Evolutionary conservation across 2,329 filamentous ascomycete species (phyloP).

Genomic region (Colletotrichum melonis): DNA sequence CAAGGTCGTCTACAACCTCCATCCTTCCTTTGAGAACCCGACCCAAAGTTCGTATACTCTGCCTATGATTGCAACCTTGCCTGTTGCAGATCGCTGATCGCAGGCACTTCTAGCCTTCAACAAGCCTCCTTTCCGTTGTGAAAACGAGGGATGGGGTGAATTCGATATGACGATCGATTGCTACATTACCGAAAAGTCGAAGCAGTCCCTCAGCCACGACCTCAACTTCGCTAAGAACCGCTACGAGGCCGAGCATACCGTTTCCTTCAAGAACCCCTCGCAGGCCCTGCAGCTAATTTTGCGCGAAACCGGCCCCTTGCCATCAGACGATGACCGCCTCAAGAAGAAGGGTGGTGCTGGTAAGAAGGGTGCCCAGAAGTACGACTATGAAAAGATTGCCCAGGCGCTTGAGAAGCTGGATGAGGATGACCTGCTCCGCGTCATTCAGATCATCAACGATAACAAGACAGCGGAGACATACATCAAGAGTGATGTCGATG

Average conservation of each 20-base stretch:
- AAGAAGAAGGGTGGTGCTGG: slow-evolving; percentile 73
- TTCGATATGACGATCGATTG: slow-evolving; percentile 94
- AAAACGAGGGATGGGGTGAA: slow-evolving; percentile 98
- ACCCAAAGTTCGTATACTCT: slow-evolving; percentile 78
- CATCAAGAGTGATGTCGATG: slow-evolving; percentile 96
- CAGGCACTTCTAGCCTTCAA: slow-evolving; percentile 71
- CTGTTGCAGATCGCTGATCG: slow-evolving; percentile 32
- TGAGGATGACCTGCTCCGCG: slow-evolving; percentile 93
- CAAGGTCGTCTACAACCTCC: slow-evolving; percentile 91
- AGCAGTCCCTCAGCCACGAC: slow-evolving; percentile 85
- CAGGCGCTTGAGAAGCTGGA: slow-evolving; percentile 88
- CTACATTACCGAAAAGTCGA: slow-evolving; percentile 86
- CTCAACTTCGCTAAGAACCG: slow-evolving; percentile 86
- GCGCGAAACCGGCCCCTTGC: slow-evolving; percentile 87
- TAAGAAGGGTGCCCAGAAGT: slow-evolving; percentile 81
- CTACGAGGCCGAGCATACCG: slow-evolving; percentile 85
- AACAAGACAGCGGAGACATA: slow-evolving; percentile 95
- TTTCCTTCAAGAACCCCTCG: slow-evolving; percentile 94
- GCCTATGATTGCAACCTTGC: slow-evolving; percentile 2
- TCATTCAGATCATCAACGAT: slow-evolving; percentile 98
- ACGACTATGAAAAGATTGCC: slow-evolving; percentile 96
- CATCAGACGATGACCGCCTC: slow-evolving; percentile 73
- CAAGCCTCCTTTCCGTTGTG: slow-evolving; percentile 87
- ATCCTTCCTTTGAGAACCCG: slow-evolving; percentile 91
- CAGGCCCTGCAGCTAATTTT: slow-evolving; percentile 83